These are phyloP conservation scores for Cryptococcus sp. DNA, from an alignment of 1,284 basidiomycete species.

Conservation along the genomic window DNA sequence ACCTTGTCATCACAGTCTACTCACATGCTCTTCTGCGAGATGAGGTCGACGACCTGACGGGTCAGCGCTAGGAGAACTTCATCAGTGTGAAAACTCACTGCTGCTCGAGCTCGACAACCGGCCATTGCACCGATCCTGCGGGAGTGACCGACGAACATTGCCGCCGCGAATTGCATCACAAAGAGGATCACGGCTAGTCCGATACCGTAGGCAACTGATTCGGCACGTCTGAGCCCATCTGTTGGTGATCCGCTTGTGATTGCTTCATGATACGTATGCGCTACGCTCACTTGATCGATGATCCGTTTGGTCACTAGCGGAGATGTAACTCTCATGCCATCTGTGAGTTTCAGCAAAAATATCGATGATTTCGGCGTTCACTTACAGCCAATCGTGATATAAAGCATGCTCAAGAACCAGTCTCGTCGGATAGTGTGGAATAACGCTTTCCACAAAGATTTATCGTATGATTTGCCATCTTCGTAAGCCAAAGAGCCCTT, in stretches of 20 bases:
- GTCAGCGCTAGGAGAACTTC: not conserved
- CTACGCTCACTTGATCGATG: conserved; percentile 6
- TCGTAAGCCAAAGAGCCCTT: conserved; percentile 10
- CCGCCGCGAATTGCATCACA: conserved; percentile 6
- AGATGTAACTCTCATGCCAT: conserved; percentile 5
- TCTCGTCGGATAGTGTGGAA: not conserved
- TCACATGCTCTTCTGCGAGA: conserved; percentile 19
- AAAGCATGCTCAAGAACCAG: not conserved
- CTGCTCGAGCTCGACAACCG: conserved; percentile 2
- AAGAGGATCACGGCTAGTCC: conserved; percentile 10
- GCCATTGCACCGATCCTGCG: not conserved
- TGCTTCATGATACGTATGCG: conserved; percentile 5
- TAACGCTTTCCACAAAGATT: conserved; percentile 55
- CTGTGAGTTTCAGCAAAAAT: conserved; percentile 1
- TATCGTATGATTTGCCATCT: conserved; percentile 50
- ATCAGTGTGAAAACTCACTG: conserved; percentile 3
- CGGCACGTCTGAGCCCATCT: not conserved
- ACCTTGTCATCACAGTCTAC: conserved; percentile 46
- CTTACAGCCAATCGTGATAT: not conserved
- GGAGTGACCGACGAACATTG: not conserved
- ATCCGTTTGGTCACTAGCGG: conserved; percentile 12
- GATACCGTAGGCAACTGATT: conserved; percentile 11
- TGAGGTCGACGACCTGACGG: conserved; percentile 18
- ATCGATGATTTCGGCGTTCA: not conserved
- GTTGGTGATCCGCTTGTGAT: not conserved